Evolutionary conservation across 2,329 filamentous ascomycete genomes (phyloP).

Genomic region (Pseudogymnoascus sp.): DNA sequence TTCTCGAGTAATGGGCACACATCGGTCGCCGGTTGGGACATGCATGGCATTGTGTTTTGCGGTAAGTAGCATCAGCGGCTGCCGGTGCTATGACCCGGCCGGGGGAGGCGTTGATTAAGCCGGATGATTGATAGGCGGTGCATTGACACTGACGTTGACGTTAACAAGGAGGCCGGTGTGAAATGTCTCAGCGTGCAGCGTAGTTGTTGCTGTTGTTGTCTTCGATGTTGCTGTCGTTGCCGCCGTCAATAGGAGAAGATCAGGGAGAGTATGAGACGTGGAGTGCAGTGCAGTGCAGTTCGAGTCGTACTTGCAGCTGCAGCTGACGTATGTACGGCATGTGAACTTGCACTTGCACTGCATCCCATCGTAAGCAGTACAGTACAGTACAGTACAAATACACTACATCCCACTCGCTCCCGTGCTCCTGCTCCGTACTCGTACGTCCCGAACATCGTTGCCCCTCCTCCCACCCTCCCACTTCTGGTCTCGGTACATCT

Average conservation of each 20-base stretch:
- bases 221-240: not conserved
- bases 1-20: not conserved
- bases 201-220: not conserved
- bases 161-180: not conserved
- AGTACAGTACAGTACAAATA: not conserved
- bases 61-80: not conserved
- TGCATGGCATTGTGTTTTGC: constrained; percentile 1
- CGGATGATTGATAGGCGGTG: not conserved
- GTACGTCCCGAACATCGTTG: not conserved
- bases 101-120: not conserved
- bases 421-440: not conserved
- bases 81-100: not conserved
- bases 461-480: not conserved
- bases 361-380: not conserved
- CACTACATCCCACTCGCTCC: not conserved
- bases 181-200: not conserved
- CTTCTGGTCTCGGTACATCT: not conserved
- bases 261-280: not conserved
- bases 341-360: not conserved
- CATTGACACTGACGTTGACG: not conserved
- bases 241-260: not conserved
- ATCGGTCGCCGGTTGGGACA: not conserved
- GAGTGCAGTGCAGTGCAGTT: not conserved
- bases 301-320: not conserved
- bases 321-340: not conserved